phyloP scores from a whole-genome alignment of 2,329 filamentous ascomycete genomes.

The Hirsutella thompsonii region DNA sequence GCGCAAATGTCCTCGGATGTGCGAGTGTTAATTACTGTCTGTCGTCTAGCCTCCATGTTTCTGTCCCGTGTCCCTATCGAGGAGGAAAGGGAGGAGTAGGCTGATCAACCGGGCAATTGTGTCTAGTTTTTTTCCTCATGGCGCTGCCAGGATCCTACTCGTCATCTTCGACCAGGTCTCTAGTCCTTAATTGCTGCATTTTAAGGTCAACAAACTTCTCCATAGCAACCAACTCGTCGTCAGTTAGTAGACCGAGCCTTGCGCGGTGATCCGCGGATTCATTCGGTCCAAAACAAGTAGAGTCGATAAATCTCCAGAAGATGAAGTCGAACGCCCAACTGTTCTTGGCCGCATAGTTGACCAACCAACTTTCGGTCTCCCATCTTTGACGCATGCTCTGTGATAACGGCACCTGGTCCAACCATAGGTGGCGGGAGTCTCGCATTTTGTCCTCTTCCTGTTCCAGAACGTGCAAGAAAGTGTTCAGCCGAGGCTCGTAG shows the following conservation, averaged over 20 bases:
- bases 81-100: too few relatives aligned
- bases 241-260: slow-evolving; percentile 7
- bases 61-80: too few relatives aligned
- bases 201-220: not conserved
- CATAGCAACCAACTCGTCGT: not conserved
- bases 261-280: slow-evolving; percentile 6
- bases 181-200: not conserved
- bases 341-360: slow-evolving; percentile 20
- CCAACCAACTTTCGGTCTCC: slow-evolving; percentile 18
- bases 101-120: too few relatives aligned
- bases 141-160: not conserved
- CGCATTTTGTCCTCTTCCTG: slow-evolving; percentile 13
- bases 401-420: slow-evolving; percentile 9
- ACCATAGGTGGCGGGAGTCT: not conserved
- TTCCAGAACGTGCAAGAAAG: slow-evolving; percentile 20
- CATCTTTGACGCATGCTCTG: slow-evolving; percentile 21
- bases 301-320: slow-evolving; percentile 21
- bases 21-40: too few relatives aligned
- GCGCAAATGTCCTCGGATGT: too few relatives aligned
- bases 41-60: too few relatives aligned
- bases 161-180: not conserved
- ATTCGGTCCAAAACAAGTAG: slow-evolving; percentile 15
- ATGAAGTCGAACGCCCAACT: slow-evolving; percentile 24
- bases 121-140: slow-evolving; percentile 1
- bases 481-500: slow-evolving; percentile 19